These are phyloP conservation scores for Vanderwaltozyma yarrowii DNA, from an alignment of 805 yeast genomes.

Conservation along the genomic window DNA sequence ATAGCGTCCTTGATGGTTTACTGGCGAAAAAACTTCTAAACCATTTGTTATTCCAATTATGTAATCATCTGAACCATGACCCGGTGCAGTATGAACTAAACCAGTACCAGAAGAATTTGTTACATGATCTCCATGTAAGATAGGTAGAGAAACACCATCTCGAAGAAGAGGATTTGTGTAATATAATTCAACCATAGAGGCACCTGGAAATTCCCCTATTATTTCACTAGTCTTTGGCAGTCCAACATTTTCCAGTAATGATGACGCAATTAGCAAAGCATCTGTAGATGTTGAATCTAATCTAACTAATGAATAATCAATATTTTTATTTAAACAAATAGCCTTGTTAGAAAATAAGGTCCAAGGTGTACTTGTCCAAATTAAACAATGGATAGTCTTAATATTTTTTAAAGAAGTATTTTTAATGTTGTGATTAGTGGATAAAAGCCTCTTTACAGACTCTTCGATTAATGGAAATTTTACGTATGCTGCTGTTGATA, in stretches of 20 bases:
- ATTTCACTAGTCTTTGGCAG: slow-evolving; percentile 14
- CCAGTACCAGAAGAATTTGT: slow-evolving; percentile 83
- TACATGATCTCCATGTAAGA: slow-evolving; percentile 76
- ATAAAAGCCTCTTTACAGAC: slow-evolving; percentile 5
- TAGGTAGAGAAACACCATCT: slow-evolving; percentile 33
- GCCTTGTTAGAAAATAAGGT: slow-evolving; percentile 85
- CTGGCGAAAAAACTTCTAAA: slow-evolving; percentile 62
- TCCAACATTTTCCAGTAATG: slow-evolving; percentile 33
- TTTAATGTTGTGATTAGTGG: slow-evolving; percentile 3
- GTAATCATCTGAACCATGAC: slow-evolving; percentile 94
- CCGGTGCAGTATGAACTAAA: slow-evolving; percentile 93
- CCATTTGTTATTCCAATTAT: slow-evolving; percentile 49
- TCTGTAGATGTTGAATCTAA: slow-evolving; percentile 16
- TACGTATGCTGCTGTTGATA: slow-evolving; percentile 56
- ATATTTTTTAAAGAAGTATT: slow-evolving; percentile 2
- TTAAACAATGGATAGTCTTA: slow-evolving; percentile 33
- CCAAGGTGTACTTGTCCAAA: slow-evolving; percentile 99
- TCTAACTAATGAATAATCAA: slow-evolving; percentile 46
- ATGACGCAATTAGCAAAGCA: slow-evolving; percentile 46
- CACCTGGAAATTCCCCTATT: slow-evolving; percentile 33
- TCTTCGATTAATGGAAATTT: slow-evolving; percentile 45
- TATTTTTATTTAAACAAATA: slow-evolving; percentile 52
- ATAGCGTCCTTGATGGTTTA: slow-evolving; percentile 65
- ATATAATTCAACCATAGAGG: slow-evolving; percentile 28
- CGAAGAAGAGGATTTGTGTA: slow-evolving; percentile 50